Evolutionary conservation across 2,329 filamentous ascomycete genomes (phyloP).

Genomic region (Alternaria sp.): DNA sequence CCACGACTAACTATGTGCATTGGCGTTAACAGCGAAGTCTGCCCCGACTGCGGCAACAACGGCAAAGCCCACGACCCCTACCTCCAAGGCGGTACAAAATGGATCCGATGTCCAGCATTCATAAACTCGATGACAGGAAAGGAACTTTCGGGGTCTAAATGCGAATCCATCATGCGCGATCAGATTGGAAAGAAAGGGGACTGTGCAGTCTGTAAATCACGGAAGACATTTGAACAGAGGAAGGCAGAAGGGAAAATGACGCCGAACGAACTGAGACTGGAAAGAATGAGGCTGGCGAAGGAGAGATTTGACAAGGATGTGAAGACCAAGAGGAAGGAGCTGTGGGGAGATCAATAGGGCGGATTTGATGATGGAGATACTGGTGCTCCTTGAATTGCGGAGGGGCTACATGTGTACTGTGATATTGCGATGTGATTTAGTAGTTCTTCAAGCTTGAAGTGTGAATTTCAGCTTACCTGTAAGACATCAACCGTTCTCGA

Average conservation of each 20-base stretch:
- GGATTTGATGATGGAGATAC: not conserved
- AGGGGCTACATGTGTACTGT: not conserved
- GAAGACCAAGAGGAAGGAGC: not conserved
- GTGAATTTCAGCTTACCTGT: not conserved
- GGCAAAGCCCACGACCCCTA: not conserved
- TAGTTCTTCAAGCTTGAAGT: not conserved
- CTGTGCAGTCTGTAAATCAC: not conserved
- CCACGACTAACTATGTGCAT: not conserved
- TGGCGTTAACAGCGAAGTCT: not conserved
- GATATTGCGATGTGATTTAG: not conserved
- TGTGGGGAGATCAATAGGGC: not conserved
- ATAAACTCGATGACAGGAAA: not conserved
- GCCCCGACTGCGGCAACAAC: not conserved
- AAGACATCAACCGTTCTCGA: not conserved
- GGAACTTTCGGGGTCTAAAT: not conserved
- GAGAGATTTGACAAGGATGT: not conserved
- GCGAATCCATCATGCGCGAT: not conserved
- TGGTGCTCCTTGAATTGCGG: not conserved
- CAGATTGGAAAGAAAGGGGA: not conserved
- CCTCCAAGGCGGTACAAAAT: not conserved
- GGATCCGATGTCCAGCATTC: not conserved
- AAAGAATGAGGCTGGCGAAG: not conserved
- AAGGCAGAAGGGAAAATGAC: not conserved
- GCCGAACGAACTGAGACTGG: not conserved
- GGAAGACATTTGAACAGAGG: not conserved